Evolutionary conservation across 2,329 filamentous ascomycete species (phyloP).

Genomic region (Balansia obtecta): DNA sequence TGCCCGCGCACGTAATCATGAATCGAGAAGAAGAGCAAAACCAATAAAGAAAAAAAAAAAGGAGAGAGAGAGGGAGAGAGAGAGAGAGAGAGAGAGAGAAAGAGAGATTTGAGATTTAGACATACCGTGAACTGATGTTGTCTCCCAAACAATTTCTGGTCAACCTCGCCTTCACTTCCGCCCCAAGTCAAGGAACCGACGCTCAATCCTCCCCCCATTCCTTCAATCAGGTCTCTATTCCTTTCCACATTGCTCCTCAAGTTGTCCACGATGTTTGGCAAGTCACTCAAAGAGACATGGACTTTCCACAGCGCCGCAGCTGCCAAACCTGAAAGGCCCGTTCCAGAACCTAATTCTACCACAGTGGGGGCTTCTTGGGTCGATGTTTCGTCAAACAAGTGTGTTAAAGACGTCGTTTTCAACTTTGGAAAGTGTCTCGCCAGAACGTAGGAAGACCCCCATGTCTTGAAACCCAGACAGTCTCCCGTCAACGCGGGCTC

Average conservation of each 20-base stretch:
- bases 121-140: slow-evolving; percentile 39
- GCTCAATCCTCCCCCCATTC: slow-evolving; percentile 41
- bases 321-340: slow-evolving; percentile 78
- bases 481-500: slow-evolving; percentile 85
- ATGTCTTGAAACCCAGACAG: slow-evolving; percentile 85
- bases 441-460: slow-evolving; percentile 82
- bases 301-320: slow-evolving; percentile 60
- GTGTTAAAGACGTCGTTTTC: slow-evolving; percentile 29
- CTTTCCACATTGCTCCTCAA: slow-evolving; percentile 57
- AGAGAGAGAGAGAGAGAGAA: too few species aligned
- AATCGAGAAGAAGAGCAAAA: not conserved
- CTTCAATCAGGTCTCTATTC: slow-evolving; percentile 46
- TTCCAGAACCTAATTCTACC: slow-evolving; percentile 81
- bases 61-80: too few species aligned
- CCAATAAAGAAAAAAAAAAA: too few species aligned
- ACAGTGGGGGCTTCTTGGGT: slow-evolving; percentile 23
- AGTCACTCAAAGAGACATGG: slow-evolving; percentile 64
- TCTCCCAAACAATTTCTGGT: slow-evolving; percentile 30
- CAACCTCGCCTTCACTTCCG: slow-evolving; percentile 30
- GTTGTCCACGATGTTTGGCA: slow-evolving; percentile 75
- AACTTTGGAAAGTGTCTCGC: slow-evolving; percentile 54
- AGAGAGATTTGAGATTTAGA: not conserved
- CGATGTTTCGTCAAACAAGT: slow-evolving; percentile 28
- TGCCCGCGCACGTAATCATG: not conserved
- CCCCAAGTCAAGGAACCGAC: slow-evolving; percentile 68